Base-by-base conservation (phyloP, 2,329 filamentous ascomycete genomes). In the Fusarium coffeatum region DNA sequence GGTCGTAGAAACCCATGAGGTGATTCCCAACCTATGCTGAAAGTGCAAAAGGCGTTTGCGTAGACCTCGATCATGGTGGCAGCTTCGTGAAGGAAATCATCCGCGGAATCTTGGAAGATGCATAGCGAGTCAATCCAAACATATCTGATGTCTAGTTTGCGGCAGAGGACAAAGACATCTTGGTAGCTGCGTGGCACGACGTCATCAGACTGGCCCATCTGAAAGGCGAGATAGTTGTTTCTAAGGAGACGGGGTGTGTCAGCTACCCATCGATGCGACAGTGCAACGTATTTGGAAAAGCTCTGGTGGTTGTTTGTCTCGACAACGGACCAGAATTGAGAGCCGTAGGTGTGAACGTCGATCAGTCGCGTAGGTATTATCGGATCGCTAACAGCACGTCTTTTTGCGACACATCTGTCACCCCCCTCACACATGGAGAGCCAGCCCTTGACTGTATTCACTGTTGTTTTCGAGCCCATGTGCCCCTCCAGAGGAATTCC, bases 51-150 rank as follows among this genome's bases (percentile, higher is more conserved):
- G 3, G 60, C 58, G 16, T 64, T 60, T 3, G 30, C 25, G 18
- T 64, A 64, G 2, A 61, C 45, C 0, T 60, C 34, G 0, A 30
- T 54, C 60, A 64, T 64, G 1, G 37, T 45, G 3, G 56, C 42
- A 11, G 60, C 60, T 40, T 64, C 56, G 0, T 3, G 15, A 1
- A 51, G 49, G 5, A 61, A 61, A 7, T 61, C 56, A 0, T 48
- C 43, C 5, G 12, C 13, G 0, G 48, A 55, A 6, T 64, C 49
- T 6, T 64, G 60, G 5, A 64, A 27, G 2, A 64, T 64, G 2
- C 56, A 64, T 0, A 64, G 20, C 5, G 60, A 61, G 4, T 64
- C 60, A 2, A 59, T 59, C 55, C 55, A 59, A 13, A 40, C n/a
- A n/a, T n/a, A n/a, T n/a, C n/a, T n/a, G n/a, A n/a, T n/a, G n/a